Base-by-base conservation (phyloP, 108 stramenopile species). In the Discostella pseudostelligera region DNA sequence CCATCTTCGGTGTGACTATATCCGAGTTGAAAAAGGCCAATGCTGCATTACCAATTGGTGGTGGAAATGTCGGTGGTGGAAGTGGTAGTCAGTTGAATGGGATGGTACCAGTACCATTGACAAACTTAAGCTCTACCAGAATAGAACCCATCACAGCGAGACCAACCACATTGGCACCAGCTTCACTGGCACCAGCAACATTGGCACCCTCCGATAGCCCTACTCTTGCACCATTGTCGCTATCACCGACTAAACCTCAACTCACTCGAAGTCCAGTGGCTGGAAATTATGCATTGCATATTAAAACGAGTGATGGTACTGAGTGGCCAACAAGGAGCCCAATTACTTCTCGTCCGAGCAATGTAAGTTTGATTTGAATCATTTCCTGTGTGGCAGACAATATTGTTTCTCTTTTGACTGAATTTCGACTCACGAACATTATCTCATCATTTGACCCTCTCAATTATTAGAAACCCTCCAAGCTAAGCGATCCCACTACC, bases 1-100 rank as follows among this genome's bases (percentile, higher is more conserved):
- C 64, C 16, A 56, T 77, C 50, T 53, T 77, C 47, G 68, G 68
- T 12, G 63, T 77, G 13, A 53, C 68, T 6, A 28, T 77, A 56
- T 65, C 62, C 5, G 61, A 69, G 25, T 25, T 73, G 40, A 57
- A 55, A 20, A 54, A 59, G 43, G 26, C 64, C 6, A 48, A 58
- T 40, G 24, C 42, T 17, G 56, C 8, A 13, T 32, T 43, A 43
- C 9, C 42, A 11, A 48, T 25, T 46, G 48, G 35, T 49, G 42
- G 42, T 12, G n/a, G 42, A 19, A 56, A 35, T 36, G 32, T 19
- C 2, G 32, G 19, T n/a, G 16, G n/a, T 37, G 32, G 37, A 0
- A 32, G 32, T 43, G 32, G 35, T 3, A 56, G 14, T 39, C 36
- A 51, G n/a, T 25, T 51, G 21, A 16, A 51, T 12, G 50, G 50